Evolutionary conservation across 352 stramenopile species (phyloP).

Genomic region (Globisporangium yorkense): DNA sequence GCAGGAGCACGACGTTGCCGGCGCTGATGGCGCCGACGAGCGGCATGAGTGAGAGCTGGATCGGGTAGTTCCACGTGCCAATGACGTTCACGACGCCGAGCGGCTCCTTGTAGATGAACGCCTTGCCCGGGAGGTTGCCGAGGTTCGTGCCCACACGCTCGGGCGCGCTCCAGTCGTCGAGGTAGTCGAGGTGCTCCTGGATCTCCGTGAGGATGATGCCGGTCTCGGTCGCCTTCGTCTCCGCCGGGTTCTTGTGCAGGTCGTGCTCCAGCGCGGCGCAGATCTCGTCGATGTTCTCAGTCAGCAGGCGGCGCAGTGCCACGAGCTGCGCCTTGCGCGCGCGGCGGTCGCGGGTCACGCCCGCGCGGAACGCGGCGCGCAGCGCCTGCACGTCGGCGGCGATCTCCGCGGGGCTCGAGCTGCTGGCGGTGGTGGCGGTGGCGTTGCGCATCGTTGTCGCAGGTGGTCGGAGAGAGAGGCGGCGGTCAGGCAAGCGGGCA

Average conservation of each 20-base stretch:
- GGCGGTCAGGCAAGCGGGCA: too few species aligned
- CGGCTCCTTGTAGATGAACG: conserved; percentile 57
- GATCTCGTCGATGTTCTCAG: conserved; percentile 40
- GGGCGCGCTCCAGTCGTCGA: conserved; percentile 49
- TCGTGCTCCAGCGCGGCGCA: conserved; percentile 53
- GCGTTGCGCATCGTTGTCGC: too few species aligned
- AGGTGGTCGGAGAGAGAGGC: too few species aligned
- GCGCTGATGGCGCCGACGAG: conserved; percentile 79
- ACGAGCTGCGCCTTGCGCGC: conserved; percentile 35
- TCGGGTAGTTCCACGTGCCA: conserved; percentile 89
- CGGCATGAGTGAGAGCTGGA: conserved; percentile 69
- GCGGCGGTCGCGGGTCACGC: conserved; percentile 37
- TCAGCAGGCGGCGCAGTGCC: conserved; percentile 35
- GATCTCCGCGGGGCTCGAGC: conserved; percentile 25
- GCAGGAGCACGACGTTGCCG: conserved; percentile 91
- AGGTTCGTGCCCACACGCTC: conserved; percentile 48
- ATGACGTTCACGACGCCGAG: conserved; percentile 85
- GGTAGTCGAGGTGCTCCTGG: conserved; percentile 54
- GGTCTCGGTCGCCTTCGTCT: conserved; percentile 61
- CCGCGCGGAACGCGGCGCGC: conserved; percentile 38
- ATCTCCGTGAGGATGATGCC: conserved; percentile 47
- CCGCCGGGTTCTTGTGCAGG: conserved; percentile 56
- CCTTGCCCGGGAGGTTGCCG: conserved; percentile 38
- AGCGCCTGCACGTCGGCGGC: conserved; percentile 39
- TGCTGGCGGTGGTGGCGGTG: neutral